Conservation (phyloP, 176 grass and related monocot genomes). For the Thinopyrum elongatum region DNA sequence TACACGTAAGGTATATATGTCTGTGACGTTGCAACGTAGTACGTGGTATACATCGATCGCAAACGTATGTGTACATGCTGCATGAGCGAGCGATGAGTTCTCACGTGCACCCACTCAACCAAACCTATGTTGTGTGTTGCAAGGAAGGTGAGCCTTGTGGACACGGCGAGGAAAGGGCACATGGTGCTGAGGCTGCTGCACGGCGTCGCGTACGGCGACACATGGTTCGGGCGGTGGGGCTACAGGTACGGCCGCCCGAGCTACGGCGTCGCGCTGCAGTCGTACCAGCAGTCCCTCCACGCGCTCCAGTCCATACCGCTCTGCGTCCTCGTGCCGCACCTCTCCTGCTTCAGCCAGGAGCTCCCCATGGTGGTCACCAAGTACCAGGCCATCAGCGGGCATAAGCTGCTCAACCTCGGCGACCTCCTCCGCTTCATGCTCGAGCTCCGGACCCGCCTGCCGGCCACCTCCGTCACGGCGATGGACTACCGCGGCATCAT, state of each 20-base stretch:
- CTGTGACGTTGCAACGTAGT: background rate
- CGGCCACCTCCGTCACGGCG: constrained; percentile 40
- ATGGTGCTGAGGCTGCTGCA: constrained; percentile 78
- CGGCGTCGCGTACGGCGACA: constrained; percentile 71
- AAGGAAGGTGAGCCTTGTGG: constrained; percentile 76
- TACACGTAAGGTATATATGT: constrained; percentile 58
- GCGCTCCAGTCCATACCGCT: constrained; percentile 65
- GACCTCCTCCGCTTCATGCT: constrained; percentile 89
- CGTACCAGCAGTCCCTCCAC: constrained; percentile 72
- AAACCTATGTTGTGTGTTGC: background rate
- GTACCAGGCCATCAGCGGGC: constrained; percentile 75
- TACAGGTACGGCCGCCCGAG: constrained; percentile 64
- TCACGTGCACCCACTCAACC: background rate
- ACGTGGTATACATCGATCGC: background rate
- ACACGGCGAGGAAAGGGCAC: constrained; percentile 63
- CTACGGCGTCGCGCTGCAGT: constrained; percentile 57
- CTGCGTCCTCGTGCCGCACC: constrained; percentile 48
- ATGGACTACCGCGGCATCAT: constrained; percentile 77
- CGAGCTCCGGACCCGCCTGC: constrained; percentile 64
- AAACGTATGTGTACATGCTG: background rate
- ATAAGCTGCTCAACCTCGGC: constrained; percentile 55
- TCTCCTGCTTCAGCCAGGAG: constrained; percentile 52
- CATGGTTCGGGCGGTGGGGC: constrained; percentile 90
- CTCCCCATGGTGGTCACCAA: constrained; percentile 62
- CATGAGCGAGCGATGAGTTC: background rate